Base-by-base conservation (phyloP, 192 early-diverging fungal species). In the Cladochytrium replicatum region DNA sequence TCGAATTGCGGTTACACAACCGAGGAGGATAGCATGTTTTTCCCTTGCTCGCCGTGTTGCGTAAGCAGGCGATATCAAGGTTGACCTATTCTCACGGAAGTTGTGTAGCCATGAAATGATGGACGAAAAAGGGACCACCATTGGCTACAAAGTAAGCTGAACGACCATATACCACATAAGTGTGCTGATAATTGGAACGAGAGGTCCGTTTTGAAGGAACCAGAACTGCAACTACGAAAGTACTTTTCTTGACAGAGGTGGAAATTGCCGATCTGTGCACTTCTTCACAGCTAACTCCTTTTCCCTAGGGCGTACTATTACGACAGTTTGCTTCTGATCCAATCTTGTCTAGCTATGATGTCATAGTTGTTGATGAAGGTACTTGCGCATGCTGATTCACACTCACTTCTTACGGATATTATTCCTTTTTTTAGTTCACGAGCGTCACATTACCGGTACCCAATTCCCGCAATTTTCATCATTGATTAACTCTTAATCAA, bases 1-100 rank as follows among this genome's bases (percentile, higher is more conserved):
- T 61, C 63, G 71, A 39, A 89, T 93, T 44, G 71, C 85, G 0
- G 88, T 86, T 54, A 93, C 90, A 6, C 90, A 93, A 55, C 90
- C 90, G 11, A 66, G 90, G 13, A 72, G 90, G 4, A 83, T 93
- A 51, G 83, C 83, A 6, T 83, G 76, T 31, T 81, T 66, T 26
- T 81, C 78, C 11, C 58, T 83, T 11, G 75, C 78, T 7, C 70
- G 65, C 29, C 66, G 72, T 55, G 64, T 78, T 0, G 57, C 49
- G 52, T 59, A 70, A 32, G 40, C 28, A 41, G 32, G 19, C 13
- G 1, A 32, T 37, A 37, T 13, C 34, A 37, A 37, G 13, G 34
- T 37, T 27, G 29, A 1, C 17, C 8, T 26, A 41, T 0, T 32
- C 40, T 31, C n/a, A 58, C 17, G 29, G 34, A 5, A 30, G 22